Percentiles rank a stretch among this genome's conserved stretches.
phyloP scores from a whole-genome alignment of 2,329 filamentous ascomycete species.

The Ceratocystis ficicola region DNA sequence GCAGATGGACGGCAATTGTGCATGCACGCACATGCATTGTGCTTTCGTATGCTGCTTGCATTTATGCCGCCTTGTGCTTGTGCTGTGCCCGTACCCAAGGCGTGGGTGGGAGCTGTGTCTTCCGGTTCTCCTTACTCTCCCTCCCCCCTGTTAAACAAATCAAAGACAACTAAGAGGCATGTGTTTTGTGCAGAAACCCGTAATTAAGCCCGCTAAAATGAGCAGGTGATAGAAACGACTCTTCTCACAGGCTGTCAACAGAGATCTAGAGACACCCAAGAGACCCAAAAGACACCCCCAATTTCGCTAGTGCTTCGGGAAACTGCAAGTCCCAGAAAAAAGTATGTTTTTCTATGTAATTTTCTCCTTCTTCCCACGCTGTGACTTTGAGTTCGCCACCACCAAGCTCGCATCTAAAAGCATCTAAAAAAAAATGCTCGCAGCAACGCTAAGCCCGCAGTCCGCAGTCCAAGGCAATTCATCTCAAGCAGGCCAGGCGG shows the following conservation, averaged over 20 bases:
- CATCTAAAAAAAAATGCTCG: conserved; percentile 6
- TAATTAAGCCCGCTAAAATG: conserved; percentile 7
- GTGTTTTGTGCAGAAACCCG: conserved; percentile 9
- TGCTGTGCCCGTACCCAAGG: neutral
- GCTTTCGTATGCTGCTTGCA: too few species aligned
- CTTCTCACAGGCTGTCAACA: neutral
- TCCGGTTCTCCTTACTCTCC: too few species aligned
- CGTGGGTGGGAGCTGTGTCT: neutral
- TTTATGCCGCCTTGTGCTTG: too few species aligned
- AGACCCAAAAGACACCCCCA: conserved; percentile 12
- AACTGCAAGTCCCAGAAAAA: conserved; percentile 7
- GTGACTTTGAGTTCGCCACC: neutral
- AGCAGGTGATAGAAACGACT: neutral
- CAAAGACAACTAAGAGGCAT: neutral
- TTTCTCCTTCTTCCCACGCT: neutral
- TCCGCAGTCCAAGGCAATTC: neutral
- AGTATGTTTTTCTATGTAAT: neutral
- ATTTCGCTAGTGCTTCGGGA: conserved; percentile 17
- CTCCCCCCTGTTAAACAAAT: neutral
- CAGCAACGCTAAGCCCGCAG: neutral
- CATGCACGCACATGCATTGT: too few species aligned
- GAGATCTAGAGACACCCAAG: too few species aligned
- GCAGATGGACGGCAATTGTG: too few species aligned
- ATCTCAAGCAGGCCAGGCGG: neutral
- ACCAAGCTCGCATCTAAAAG: neutral